Percentiles rank a stretch among this genome's conserved stretches.
Evolutionary conservation across 2,329 filamentous ascomycete genomes (phyloP).

Genomic region (Oidium heveae): DNA sequence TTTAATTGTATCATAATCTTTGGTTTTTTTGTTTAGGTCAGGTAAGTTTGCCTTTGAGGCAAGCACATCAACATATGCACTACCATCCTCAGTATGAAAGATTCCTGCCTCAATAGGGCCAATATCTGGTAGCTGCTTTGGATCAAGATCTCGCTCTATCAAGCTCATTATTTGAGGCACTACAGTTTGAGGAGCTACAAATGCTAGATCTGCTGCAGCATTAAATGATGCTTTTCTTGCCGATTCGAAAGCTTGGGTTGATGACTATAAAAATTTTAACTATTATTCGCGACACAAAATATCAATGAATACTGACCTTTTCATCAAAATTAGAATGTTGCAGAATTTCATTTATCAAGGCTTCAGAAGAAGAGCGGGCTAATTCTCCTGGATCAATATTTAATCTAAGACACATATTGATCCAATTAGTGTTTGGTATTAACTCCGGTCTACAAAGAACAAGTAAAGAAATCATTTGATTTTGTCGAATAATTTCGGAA

Average conservation of each 20-base stretch:
- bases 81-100: slow-evolving; percentile 71
- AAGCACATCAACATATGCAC: slow-evolving; percentile 71
- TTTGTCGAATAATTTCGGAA: slow-evolving; percentile 25
- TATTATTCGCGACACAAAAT: background rate
- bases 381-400: slow-evolving; percentile 64
- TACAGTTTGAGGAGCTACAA: slow-evolving; percentile 68
- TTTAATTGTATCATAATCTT: slow-evolving; percentile 86
- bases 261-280: slow-evolving; percentile 4
- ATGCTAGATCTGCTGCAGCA: slow-evolving; percentile 74
- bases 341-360: slow-evolving; percentile 43
- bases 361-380: slow-evolving; percentile 34
- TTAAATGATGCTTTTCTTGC: slow-evolving; percentile 52
- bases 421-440: slow-evolving; percentile 63
- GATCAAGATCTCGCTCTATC: slow-evolving; percentile 48
- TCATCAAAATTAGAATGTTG: slow-evolving; percentile 22
- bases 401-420: slow-evolving; percentile 58
- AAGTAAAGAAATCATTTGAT: slow-evolving; percentile 51
- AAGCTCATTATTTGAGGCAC: slow-evolving; percentile 51
- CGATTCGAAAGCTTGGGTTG: slow-evolving; percentile 14
- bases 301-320: slow-evolving; percentile 21
- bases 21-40: slow-evolving; percentile 64
- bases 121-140: slow-evolving; percentile 40
- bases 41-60: slow-evolving; percentile 50
- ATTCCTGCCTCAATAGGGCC: slow-evolving; percentile 82
- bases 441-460: slow-evolving; percentile 57